Base-by-base conservation (phyloP, 148 eudicot species). In the Bassia scoparia region DNA sequence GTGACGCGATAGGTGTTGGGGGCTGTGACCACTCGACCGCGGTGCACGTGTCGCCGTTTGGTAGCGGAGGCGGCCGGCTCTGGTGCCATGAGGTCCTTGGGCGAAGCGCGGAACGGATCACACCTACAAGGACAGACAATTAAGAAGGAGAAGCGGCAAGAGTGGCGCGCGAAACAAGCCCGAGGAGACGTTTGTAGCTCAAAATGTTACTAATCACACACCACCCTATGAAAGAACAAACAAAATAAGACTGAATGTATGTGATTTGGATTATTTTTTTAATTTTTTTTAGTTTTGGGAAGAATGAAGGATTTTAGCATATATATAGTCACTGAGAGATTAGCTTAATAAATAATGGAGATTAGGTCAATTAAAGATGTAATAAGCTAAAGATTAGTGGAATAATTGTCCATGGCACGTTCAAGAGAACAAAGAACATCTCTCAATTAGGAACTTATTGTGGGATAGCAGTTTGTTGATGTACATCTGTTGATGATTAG, bases 21-120 rank as follows among this genome's bases (percentile, higher is more conserved):
- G 16, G 81, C 50, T n/a, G 54, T 33, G 16, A 67, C 69, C 43
- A 44, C 68, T 2, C 83, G 86, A 46, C 82, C 43, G n/a, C 43
- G 73, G 72, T 14, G 35, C 69, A 5, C 50, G 67, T 17, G 81
- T 77, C 55, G 27, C 41, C 0, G 72, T 15, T 24, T n/a, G 12
- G 79, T 4, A 27, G 17, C 20, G 20, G 80, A 76, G 56, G n/a
- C n/a, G n/a, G 67, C 49, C 17, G 6, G 24, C 29, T 18, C 33
- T 4, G 76, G 80, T 34, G 76, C 29, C 44, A 9, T 14, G 2
- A 62, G 80, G 80, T 16, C 65, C 80, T 46, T 77, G 80, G 18
- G 80, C 80, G 3, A 77, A 23, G 70, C n/a, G 71, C 75, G 0
- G 75, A 77, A n/a, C n/a, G n/a, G n/a, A n/a, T n/a, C n/a, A n/a